phyloP scores from a whole-genome alignment of 2,329 filamentous ascomycete genomes.

The Ramularia collo-cygni region DNA sequence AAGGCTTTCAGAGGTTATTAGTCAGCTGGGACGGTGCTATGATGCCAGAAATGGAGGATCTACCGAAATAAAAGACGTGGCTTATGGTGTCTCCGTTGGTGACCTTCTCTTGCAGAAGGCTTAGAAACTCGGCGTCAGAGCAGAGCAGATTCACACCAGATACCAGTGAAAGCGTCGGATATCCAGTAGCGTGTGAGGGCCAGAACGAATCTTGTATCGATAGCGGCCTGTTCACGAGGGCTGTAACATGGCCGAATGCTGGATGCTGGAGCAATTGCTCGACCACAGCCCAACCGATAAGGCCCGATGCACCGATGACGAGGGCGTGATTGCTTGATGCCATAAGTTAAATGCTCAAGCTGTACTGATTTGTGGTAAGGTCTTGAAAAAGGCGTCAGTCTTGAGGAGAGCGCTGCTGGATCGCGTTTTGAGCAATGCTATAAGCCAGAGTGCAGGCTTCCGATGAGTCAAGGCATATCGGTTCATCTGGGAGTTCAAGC shows the following conservation, averaged over 20 bases:
- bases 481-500: too few species aligned
- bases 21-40: constrained; percentile 1
- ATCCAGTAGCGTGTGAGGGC: constrained; percentile 28
- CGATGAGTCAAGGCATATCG: too few species aligned
- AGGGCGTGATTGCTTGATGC: constrained; percentile 21
- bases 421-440: too few species aligned
- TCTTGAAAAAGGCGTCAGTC: too few species aligned
- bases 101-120: constrained; percentile 30
- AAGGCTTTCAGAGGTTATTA: constrained; percentile 32
- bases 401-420: too few species aligned
- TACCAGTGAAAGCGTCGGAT: constrained; percentile 34
- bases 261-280: constrained; percentile 41
- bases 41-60: constrained; percentile 1
- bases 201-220: constrained; percentile 29
- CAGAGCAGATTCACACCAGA: constrained; percentile 38
- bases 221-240: constrained; percentile 41
- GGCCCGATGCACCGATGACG: constrained; percentile 41
- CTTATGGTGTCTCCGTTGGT: constrained; percentile 34
- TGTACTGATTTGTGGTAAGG: too few species aligned
- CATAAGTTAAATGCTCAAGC: too few species aligned
- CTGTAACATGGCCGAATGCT: constrained; percentile 42
- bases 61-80: constrained; percentile 38
- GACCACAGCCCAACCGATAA: constrained; percentile 45
- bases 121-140: constrained; percentile 30
- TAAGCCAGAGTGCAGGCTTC: too few species aligned